Base-by-base conservation (phyloP, 2,329 filamentous ascomycete species). In the Teratosphaeria pseudoeucalypti region DNA sequence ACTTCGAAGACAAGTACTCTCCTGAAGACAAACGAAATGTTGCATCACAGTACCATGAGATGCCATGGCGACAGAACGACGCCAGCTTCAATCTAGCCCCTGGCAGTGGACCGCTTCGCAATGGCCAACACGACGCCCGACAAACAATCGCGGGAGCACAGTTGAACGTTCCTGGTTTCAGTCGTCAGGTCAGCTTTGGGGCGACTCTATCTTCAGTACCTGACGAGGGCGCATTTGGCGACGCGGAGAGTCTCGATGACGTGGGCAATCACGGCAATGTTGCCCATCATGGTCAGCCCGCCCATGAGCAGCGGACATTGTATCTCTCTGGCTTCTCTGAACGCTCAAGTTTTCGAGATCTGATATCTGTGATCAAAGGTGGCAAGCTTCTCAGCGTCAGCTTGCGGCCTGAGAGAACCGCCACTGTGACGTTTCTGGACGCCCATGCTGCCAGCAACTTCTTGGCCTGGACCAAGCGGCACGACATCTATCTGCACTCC, bases 331-430 rank as follows among this genome's bases (percentile, higher is more conserved):
- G 86, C 60, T 77, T 94, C 1, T 76, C 85, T 0, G 80, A 85
- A 5, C 77, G 76, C 2, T 82, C 81, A 14, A 87, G 84, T 0
- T 83, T 88, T 67, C 79, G 78, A 54, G 88, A 94, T 63, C 75
- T 94, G 60, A 79, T 81, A 2, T 78, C 79, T 26, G 79, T 80
- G 11, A 75, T 94, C 57, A 84, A 86, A 60, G 89, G 90, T 27
- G 90, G 89, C 1, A 78, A 82, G 63, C 66, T 95, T 11, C 72
- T 92, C 11, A 87, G 90, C 63, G 76, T 92, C 49, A 86, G 82
- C 65, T 65, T 91, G 55, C 82, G 84, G 34, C 69, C 81, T 52
- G 85, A 90, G 57, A 81, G 81, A 34, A 77, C 76, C 53, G 87
- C 84, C 3, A 81, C 79, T 52, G 78, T 94, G 1, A 89, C 89